Evolutionary conservation across 2,329 filamentous ascomycete genomes (phyloP).

Genomic region (Lecanicillium sp.): DNA sequence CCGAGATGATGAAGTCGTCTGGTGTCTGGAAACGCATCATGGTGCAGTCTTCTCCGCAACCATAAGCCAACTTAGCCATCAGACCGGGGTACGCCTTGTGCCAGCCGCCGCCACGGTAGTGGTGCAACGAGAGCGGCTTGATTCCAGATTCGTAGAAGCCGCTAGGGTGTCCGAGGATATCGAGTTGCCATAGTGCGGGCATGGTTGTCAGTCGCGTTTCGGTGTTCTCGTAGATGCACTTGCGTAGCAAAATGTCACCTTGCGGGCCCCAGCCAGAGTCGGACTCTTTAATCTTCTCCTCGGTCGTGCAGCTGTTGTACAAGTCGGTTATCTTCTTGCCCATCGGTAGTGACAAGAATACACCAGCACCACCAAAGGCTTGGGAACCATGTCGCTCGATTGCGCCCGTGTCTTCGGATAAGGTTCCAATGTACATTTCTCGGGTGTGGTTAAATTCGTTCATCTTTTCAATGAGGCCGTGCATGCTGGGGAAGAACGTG

Average conservation of each 20-base stretch:
- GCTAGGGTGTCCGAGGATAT: slow-evolving; percentile 51
- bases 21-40: slow-evolving; percentile 49
- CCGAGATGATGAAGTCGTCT: slow-evolving; percentile 48
- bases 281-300: slow-evolving; percentile 44
- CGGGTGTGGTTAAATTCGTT: slow-evolving; percentile 42
- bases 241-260: slow-evolving; percentile 54
- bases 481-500: slow-evolving; percentile 56
- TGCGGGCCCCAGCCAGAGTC: slow-evolving; percentile 52
- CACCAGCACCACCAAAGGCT: slow-evolving; percentile 56
- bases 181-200: slow-evolving; percentile 53
- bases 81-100: slow-evolving; percentile 46
- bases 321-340: slow-evolving; percentile 36
- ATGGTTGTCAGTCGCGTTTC: slow-evolving; percentile 49
- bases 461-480: slow-evolving; percentile 43
- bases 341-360: slow-evolving; percentile 50
- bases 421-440: slow-evolving; percentile 51
- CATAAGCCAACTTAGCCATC: slow-evolving; percentile 48
- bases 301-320: slow-evolving; percentile 37
- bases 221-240: slow-evolving; percentile 58
- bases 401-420: slow-evolving; percentile 55
- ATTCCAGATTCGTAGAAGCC: slow-evolving; percentile 58
- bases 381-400: slow-evolving; percentile 54
- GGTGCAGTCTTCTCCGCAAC: slow-evolving; percentile 54
- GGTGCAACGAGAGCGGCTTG: slow-evolving; percentile 53
- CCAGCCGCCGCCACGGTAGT: slow-evolving; percentile 56